These are phyloP conservation scores for Schrenkiella parvula DNA, from an alignment of 345 rosid species.

Conservation along the genomic window DNA sequence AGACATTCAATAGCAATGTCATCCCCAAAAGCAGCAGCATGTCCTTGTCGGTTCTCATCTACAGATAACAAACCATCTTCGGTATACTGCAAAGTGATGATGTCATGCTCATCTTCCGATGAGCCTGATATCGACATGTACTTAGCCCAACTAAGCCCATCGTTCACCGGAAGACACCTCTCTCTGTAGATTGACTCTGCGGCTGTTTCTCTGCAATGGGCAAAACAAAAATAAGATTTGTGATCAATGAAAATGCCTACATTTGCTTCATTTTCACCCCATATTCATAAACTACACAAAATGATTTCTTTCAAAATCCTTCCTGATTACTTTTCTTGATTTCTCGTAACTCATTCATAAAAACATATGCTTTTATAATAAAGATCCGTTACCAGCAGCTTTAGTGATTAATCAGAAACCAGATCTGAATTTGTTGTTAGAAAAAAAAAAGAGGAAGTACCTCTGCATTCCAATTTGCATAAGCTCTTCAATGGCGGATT, in stretches of 20 bases:
- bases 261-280: background rate
- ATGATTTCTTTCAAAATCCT: background rate
- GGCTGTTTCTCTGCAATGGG: conserved; percentile 71
- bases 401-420: background rate
- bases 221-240: background rate
- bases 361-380: background rate
- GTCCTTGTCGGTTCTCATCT: conserved; percentile 82
- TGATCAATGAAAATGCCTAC: background rate
- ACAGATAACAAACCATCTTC: conserved; percentile 92
- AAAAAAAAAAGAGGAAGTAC: conserved; percentile 28
- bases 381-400: background rate
- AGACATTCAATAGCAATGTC: conserved; percentile 95
- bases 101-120: conserved; percentile 80
- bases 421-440: conserved; percentile 6
- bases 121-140: conserved; percentile 96
- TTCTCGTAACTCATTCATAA: background rate
- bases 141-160: conserved; percentile 85
- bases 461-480: conserved; percentile 86
- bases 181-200: conserved; percentile 93
- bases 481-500: conserved; percentile 77
- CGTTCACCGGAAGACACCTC: conserved; percentile 83
- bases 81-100: conserved; percentile 84
- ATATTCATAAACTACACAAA: no score
- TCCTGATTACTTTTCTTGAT: background rate
- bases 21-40: conserved; percentile 97